phyloP scores from a whole-genome alignment of 208 protist species.

The Balamuthia mandrillaris region DNA sequence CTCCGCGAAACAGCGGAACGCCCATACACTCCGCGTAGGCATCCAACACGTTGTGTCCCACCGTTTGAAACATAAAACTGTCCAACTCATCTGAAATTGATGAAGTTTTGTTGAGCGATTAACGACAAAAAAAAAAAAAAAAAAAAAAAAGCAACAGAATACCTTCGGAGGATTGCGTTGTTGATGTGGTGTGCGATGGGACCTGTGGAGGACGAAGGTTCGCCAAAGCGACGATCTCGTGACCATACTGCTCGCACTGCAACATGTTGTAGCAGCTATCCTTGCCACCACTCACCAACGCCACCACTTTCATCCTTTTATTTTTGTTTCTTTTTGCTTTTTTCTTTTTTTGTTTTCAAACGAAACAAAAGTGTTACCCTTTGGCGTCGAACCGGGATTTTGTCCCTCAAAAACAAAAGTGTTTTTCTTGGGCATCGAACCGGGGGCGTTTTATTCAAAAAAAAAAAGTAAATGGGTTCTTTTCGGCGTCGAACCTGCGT shows the following conservation, averaged over 20 bases:
- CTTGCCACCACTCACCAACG: slow-evolving; percentile 96
- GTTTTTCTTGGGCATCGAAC: too few species aligned
- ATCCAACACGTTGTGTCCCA: slow-evolving; percentile 89
- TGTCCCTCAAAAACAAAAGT: too few species aligned
- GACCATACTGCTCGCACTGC: slow-evolving; percentile 88
- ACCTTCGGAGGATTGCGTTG: too few species aligned
- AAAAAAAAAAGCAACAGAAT: neutral
- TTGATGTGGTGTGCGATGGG: too few species aligned
- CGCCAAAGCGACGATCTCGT: slow-evolving; percentile 90
- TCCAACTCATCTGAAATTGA: slow-evolving; percentile 94
- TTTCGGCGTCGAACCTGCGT: too few species aligned
- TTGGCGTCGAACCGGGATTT: too few species aligned
- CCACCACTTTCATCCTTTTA: slow-evolving; percentile 89
- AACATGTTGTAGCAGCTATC: slow-evolving; percentile 91
- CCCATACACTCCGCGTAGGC: slow-evolving; percentile 82
- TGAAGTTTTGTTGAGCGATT: too few species aligned
- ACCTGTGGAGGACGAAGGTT: slow-evolving; percentile 83
- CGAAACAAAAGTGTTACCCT: too few species aligned
- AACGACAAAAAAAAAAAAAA: neutral
- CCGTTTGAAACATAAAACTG: slow-evolving; percentile 97
- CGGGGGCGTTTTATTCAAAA: too few species aligned
- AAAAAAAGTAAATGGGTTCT: too few species aligned
- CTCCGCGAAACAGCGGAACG: slow-evolving; percentile 84
- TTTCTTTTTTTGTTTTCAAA: too few species aligned
- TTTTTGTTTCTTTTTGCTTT: too few species aligned